Evolutionary conservation across 2,329 filamentous ascomycete species (phyloP), one percentile per base, ranked within the genome.

Genomic region (Colletotrichum phormii): DNA sequence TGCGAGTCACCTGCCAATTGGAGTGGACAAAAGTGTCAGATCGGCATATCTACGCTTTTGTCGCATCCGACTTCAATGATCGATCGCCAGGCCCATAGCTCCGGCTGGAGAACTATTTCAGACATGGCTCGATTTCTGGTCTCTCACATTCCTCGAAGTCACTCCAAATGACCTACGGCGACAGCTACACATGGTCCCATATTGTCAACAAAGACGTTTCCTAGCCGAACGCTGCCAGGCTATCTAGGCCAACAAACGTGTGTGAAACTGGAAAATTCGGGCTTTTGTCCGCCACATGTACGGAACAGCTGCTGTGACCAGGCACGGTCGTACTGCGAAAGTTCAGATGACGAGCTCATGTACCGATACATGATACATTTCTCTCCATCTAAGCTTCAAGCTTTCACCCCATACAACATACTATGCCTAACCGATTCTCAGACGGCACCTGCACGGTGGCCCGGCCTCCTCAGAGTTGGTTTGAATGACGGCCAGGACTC

Each of bases 401-500:
- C 54, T 64, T 69, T 64, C 70, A 46, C 26, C 69, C 53, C 62
- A 54, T 59, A n/a, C 54, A 64, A 46, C 65, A 9, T n/a, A 46
- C 65, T 22, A n/a, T 61, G 35, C 60, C 54, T 46, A 70, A 68
- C 42, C 64, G n/a, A 58, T 72, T 22, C 58, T 72, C 69, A 59
- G 69, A 72, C 69, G 69, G 69, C 69, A 69, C 33, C 64, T 69
- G 64, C 64, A 67, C 59, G 31, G 58, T 51, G 13, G 37, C 46
- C 57, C 37, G 35, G 49, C 18, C 35, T 57, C 13, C 51, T 35
- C 49, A 51, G 24, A 29, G 31, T 55, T 22, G 24, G 64, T 59
- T 71, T 67, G 37, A 55, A 37, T 58, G 42, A 24, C 26, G 22
- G 58, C 11, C 53, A 51, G 22, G 64, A 51, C 51, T 29, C 53